Evolutionary conservation across 2,329 filamentous ascomycete species (phyloP).

Genomic region (Alternaria triticimaculans): DNA sequence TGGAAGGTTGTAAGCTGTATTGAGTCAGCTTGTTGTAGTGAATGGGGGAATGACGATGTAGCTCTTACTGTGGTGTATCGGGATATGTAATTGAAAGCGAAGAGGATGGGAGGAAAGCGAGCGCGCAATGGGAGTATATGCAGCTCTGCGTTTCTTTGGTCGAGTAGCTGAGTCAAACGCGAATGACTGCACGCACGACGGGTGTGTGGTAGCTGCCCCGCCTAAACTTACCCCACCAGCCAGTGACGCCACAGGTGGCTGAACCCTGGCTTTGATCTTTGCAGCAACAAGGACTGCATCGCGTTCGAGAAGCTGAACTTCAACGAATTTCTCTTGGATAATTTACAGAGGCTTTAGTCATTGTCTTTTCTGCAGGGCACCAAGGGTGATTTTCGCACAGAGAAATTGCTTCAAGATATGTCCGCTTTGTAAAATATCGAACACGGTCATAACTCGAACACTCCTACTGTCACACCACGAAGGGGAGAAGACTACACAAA

Average conservation of each 20-base stretch:
- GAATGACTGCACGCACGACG: slow-evolving; percentile 16
- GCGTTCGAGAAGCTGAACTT: neutral
- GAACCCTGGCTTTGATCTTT: slow-evolving; percentile 9
- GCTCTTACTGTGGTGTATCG: neutral
- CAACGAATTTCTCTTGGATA: neutral
- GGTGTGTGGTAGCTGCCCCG: slow-evolving; percentile 28
- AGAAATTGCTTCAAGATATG: too few species aligned
- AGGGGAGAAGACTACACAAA: too few species aligned
- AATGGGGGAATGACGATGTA: accelerated
- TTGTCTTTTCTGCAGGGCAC: neutral
- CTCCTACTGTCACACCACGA: too few species aligned
- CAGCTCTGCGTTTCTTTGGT: slow-evolving; percentile 11
- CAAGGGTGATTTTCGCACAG: too few species aligned
- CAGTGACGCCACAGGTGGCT: slow-evolving; percentile 22
- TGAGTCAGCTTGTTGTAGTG: neutral
- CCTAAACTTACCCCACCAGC: slow-evolving; percentile 29
- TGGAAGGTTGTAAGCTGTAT: slow-evolving; percentile 13
- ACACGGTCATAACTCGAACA: too few species aligned
- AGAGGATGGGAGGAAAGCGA: neutral
- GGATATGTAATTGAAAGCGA: neutral
- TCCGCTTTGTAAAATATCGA: too few species aligned
- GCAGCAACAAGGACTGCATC: neutral
- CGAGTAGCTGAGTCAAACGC: slow-evolving; percentile 32
- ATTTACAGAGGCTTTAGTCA: too few species aligned
- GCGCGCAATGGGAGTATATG: neutral